phyloP scores from a whole-genome alignment of 139 green algal species.

The Chlorella vulgaris region DNA sequence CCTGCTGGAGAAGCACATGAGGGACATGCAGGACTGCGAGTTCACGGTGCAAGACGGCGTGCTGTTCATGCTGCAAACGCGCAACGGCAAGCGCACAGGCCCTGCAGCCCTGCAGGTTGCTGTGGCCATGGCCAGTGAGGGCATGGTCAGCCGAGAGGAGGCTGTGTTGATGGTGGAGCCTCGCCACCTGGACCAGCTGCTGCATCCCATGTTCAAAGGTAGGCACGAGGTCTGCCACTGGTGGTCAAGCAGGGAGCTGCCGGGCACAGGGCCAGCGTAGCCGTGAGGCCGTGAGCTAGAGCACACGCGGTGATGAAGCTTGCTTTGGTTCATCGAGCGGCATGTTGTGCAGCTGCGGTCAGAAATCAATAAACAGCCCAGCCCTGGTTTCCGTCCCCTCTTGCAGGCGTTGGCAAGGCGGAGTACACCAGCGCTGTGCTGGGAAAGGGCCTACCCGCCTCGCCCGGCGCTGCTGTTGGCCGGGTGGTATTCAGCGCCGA shows the following conservation, averaged over 20 bases:
- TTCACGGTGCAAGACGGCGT: conserved; percentile 88
- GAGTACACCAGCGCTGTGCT: conserved; percentile 73
- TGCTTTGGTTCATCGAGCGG: too few species aligned
- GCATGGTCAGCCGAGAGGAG: conserved; percentile 50
- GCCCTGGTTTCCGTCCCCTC: too few species aligned
- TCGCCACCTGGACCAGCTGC: conserved; percentile 88
- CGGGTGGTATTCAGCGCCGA: conserved; percentile 85
- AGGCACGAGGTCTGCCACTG: background rate
- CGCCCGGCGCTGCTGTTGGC: conserved; percentile 83
- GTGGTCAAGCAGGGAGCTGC: too few species aligned
- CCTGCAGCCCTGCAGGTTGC: conserved; percentile 77
- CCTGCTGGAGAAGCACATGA: conserved; percentile 82
- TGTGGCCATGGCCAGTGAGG: conserved; percentile 77
- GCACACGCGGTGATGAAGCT: too few species aligned
- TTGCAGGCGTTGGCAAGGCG: conserved; percentile 16
- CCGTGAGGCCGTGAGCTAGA: too few species aligned
- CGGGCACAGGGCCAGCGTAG: too few species aligned
- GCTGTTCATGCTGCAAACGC: conserved; percentile 91
- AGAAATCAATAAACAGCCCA: background rate
- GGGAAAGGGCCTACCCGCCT: conserved; percentile 79
- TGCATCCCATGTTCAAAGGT: conserved; percentile 82
- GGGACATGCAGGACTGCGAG: conserved; percentile 93
- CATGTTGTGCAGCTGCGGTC: too few species aligned
- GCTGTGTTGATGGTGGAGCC: conserved; percentile 87
- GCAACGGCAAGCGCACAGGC: conserved; percentile 89